These are phyloP conservation scores for Sporisorium graminicola DNA, from an alignment of 1,284 basidiomycete genomes.

Conservation along the genomic window DNA sequence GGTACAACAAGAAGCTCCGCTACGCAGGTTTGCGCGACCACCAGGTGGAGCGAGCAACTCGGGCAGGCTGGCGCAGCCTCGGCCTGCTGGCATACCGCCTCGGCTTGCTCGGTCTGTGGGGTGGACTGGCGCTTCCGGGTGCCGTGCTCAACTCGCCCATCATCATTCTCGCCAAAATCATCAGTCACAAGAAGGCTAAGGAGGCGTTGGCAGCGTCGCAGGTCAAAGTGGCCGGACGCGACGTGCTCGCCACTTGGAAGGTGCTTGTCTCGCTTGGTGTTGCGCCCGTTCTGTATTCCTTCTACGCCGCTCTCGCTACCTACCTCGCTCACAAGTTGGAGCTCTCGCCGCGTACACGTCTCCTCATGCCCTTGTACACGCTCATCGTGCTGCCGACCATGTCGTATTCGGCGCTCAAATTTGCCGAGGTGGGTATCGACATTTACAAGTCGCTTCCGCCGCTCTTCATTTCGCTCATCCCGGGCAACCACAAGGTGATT, in stretches of 20 bases:
- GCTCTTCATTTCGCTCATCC: slow-evolving; percentile 87
- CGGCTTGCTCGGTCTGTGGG: slow-evolving; percentile 85
- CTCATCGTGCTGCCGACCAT: slow-evolving; percentile 85
- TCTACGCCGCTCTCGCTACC: slow-evolving; percentile 76
- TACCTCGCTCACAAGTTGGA: slow-evolving; percentile 77
- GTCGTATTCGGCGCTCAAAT: slow-evolving; percentile 94
- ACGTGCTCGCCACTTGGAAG: slow-evolving; percentile 98
- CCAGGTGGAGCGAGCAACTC: slow-evolving; percentile 82
- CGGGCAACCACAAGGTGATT: slow-evolving; percentile 88
- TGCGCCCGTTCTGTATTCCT: slow-evolving; percentile 84
- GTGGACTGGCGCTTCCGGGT: slow-evolving; percentile 88
- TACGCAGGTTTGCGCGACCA: slow-evolving; percentile 98
- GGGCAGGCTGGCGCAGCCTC: slow-evolving; percentile 83
- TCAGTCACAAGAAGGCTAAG: slow-evolving; percentile 91
- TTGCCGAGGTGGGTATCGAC: slow-evolving; percentile 98
- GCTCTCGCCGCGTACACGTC: slow-evolving; percentile 73
- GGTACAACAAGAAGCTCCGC: slow-evolving; percentile 90
- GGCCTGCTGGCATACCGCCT: slow-evolving; percentile 87
- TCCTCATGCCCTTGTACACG: slow-evolving; percentile 85
- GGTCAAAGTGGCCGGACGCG: slow-evolving; percentile 93
- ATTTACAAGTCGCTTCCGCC: slow-evolving; percentile 97
- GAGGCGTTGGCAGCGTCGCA: slow-evolving; percentile 96
- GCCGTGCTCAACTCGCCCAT: slow-evolving; percentile 95
- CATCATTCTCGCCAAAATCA: slow-evolving; percentile 90
- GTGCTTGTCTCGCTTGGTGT: slow-evolving; percentile 92